These are phyloP conservation scores for Globisporangium middletonii DNA, from an alignment of 352 stramenopile genomes.

Conservation along the genomic window DNA sequence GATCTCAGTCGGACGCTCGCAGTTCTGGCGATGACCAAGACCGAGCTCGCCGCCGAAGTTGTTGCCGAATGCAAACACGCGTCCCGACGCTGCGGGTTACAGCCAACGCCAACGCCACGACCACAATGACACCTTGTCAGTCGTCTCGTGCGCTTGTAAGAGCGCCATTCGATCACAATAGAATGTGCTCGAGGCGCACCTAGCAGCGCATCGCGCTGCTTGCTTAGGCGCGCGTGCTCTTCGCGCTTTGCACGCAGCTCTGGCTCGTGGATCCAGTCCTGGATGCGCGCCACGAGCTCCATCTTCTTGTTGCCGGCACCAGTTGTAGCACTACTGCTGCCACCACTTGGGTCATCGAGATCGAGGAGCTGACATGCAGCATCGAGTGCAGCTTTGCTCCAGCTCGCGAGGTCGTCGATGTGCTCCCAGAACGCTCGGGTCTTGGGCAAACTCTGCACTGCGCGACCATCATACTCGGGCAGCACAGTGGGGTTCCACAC, in stretches of 20 bases:
- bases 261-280: slow-evolving; percentile 68
- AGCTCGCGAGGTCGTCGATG: slow-evolving; percentile 37
- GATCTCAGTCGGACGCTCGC: slow-evolving; percentile 42
- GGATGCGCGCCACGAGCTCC: slow-evolving; percentile 54
- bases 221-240: slow-evolving; percentile 26
- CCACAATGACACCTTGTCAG: too few species aligned
- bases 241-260: slow-evolving; percentile 32
- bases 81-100: slow-evolving; percentile 25
- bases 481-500: slow-evolving; percentile 40
- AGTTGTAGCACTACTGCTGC: neutral
- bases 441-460: slow-evolving; percentile 57
- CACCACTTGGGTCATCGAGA: slow-evolving; percentile 15
- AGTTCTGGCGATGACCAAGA: slow-evolving; percentile 38
- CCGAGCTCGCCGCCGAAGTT: slow-evolving; percentile 66
- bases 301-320: slow-evolving; percentile 38
- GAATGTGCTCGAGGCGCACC: slow-evolving; percentile 14
- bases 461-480: slow-evolving; percentile 34
- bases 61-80: slow-evolving; percentile 63
- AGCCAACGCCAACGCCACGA: too few species aligned
- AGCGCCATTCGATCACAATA: neutral
- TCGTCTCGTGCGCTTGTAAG: neutral
- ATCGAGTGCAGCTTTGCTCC: slow-evolving; percentile 49
- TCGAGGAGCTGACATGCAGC: slow-evolving; percentile 53
- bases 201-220: slow-evolving; percentile 36
- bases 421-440: slow-evolving; percentile 48